These are phyloP conservation scores for Colletotrichum sp. DNA, from an alignment of 2,329 filamentous ascomycete genomes.

Conservation along the genomic window DNA sequence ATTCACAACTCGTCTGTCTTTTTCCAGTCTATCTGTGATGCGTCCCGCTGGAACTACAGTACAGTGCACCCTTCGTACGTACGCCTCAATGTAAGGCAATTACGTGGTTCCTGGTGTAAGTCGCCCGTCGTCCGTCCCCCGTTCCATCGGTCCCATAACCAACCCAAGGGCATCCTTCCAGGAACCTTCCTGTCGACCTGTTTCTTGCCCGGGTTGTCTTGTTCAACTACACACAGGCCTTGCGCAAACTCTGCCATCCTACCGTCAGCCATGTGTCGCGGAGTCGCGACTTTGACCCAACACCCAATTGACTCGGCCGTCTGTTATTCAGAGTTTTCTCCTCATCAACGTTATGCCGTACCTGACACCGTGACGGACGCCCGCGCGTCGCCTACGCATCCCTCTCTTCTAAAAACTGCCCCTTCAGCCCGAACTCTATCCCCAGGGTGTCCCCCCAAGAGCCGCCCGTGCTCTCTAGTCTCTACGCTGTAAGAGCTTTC, in stretches of 20 bases:
- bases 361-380: neutral
- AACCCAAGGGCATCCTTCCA: neutral
- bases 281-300: neutral
- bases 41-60: neutral
- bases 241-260: neutral
- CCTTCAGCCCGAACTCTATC: neutral
- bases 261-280: neutral
- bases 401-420: neutral
- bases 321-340: neutral
- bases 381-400: neutral
- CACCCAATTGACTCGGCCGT: neutral
- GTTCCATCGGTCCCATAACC: neutral
- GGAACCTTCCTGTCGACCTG: neutral
- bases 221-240: neutral
- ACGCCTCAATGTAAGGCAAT: neutral
- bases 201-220: neutral
- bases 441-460: neutral
- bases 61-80: neutral
- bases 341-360: neutral
- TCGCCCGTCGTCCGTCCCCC: neutral
- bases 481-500: neutral
- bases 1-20: neutral
- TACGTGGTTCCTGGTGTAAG: neutral
- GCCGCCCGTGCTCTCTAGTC: conserved; percentile 4
- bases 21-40: neutral